These are phyloP conservation scores for Chloris gayana DNA, from an alignment of 176 grass and related monocot genomes.

Conservation along the genomic window DNA sequence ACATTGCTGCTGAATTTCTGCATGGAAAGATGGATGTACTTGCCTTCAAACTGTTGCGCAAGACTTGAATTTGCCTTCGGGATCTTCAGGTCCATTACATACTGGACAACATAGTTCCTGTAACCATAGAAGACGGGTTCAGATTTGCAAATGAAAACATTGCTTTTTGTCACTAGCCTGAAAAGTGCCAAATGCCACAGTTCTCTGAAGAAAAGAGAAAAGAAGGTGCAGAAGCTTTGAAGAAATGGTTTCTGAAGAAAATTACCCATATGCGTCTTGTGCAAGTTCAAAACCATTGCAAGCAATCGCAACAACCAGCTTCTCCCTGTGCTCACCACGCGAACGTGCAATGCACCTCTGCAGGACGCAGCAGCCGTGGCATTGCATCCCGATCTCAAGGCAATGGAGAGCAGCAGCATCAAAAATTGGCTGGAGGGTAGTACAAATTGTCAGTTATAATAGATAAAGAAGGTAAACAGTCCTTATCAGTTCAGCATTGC, in stretches of 20 bases:
- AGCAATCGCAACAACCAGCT: constrained; percentile 69
- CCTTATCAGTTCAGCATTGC: background rate
- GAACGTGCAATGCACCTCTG: constrained; percentile 74
- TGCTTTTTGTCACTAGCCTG: background rate
- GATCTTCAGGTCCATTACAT: constrained; percentile 64
- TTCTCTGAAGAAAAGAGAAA: background rate
- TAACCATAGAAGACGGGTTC: background rate
- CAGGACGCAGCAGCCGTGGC: constrained; percentile 90
- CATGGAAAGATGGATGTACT: constrained; percentile 69
- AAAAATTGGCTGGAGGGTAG: constrained; percentile 67
- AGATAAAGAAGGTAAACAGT: background rate
- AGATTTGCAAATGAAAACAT: background rate
- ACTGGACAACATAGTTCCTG: constrained; percentile 97
- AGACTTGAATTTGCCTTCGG: constrained; percentile 54
- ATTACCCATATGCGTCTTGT: constrained; percentile 89
- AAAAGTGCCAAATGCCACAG: background rate
- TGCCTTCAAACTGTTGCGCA: constrained; percentile 67
- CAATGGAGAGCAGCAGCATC: constrained; percentile 71
- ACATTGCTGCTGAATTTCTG: constrained; percentile 98
- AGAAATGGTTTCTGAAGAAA: background rate
- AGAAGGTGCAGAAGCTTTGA: background rate
- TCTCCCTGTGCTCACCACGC: constrained; percentile 55
- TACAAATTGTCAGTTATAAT: constrained; percentile 9
- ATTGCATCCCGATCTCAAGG: constrained; percentile 79
- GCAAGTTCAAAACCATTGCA: constrained; percentile 70